phyloP scores from a whole-genome alignment of 768 basidiomycete genomes.

The Chalciporus pseudorubinellus region DNA sequence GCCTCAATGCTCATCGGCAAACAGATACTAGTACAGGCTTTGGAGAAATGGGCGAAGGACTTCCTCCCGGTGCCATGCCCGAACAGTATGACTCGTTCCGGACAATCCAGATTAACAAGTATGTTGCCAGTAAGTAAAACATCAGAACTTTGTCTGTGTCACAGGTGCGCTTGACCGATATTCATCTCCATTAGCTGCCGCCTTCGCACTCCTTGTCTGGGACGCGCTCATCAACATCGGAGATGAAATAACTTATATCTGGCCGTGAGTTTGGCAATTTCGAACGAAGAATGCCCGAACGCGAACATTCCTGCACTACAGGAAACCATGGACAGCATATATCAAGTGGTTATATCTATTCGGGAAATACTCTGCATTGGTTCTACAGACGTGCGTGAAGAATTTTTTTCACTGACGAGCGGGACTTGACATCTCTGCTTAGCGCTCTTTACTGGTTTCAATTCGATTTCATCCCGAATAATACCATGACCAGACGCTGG shows the following conservation, averaged over 20 bases:
- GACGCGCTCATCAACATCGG: constrained; percentile 15
- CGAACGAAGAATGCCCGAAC: neutral
- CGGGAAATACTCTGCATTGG: constrained; percentile 18
- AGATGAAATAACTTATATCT: constrained; percentile 21
- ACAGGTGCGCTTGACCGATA: too few species aligned
- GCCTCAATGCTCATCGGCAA: too few species aligned
- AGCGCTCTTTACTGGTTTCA: constrained; percentile 12
- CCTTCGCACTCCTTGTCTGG: constrained; percentile 15
- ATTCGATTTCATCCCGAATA: neutral
- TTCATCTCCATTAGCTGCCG: constrained; percentile 5
- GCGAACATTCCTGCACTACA: neutral
- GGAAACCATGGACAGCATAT: constrained; percentile 13
- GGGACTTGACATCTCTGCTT: neutral
- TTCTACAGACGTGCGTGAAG: constrained; percentile 14
- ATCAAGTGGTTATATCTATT: constrained; percentile 29
- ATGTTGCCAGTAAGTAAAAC: too few species aligned
- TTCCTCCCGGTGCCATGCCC: too few species aligned
- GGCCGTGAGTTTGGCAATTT: constrained; percentile 19
- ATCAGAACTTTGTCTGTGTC: too few species aligned
- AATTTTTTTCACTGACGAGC: neutral
- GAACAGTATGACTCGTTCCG: too few species aligned
- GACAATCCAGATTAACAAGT: too few species aligned
- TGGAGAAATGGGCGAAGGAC: too few species aligned
- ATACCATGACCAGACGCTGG: neutral
- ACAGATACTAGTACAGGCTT: too few species aligned